Conservation (phyloP, 1,284 basidiomycete species). For the Mycena sp. region DNA sequence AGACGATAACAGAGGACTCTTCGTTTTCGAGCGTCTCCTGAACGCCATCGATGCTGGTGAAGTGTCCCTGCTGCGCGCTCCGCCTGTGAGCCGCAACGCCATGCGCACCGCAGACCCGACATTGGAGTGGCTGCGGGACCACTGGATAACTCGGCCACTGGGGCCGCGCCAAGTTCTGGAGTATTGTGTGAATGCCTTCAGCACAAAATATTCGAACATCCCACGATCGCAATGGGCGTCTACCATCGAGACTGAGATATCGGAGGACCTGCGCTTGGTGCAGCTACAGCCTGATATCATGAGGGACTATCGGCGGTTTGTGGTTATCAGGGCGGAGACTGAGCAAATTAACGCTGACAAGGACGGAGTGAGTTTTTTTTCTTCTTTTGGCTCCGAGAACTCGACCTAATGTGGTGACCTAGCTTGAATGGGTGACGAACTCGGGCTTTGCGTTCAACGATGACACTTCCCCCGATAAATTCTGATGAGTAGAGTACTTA, state of each 20-base stretch:
- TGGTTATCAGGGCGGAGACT: conserved; percentile 56
- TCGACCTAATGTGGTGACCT: neutral
- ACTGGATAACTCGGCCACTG: conserved; percentile 36
- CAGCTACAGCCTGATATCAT: conserved; percentile 67
- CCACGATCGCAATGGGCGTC: conserved; percentile 39
- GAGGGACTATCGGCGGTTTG: conserved; percentile 66
- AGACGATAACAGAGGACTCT: conserved; percentile 45
- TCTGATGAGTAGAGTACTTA: too few species aligned
- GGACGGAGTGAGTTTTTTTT: conserved; percentile 39
- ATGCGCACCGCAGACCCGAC: conserved; percentile 25
- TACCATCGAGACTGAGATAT: conserved; percentile 52
- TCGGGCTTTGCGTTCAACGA: conserved; percentile 52
- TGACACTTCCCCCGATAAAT: conserved; percentile 22
- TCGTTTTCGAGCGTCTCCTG: conserved; percentile 54
- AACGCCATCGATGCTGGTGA: conserved; percentile 60
- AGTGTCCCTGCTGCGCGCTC: conserved; percentile 58
- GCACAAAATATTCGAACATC: conserved; percentile 45
- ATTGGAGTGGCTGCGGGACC: conserved; percentile 42
- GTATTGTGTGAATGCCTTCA: conserved; percentile 52
- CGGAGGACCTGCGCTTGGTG: conserved; percentile 54
- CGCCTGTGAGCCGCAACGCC: conserved; percentile 36
- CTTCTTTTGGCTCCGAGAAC: neutral
- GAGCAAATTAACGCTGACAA: conserved; percentile 27
- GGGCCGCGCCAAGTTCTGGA: conserved; percentile 50
- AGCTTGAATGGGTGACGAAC: conserved; percentile 51